A percentile compares a stretch with the other conserved stretches of the same genome.
These are phyloP conservation scores for Lecanicillium sp. DNA, from an alignment of 2,329 filamentous ascomycete species.

Conservation along the genomic window DNA sequence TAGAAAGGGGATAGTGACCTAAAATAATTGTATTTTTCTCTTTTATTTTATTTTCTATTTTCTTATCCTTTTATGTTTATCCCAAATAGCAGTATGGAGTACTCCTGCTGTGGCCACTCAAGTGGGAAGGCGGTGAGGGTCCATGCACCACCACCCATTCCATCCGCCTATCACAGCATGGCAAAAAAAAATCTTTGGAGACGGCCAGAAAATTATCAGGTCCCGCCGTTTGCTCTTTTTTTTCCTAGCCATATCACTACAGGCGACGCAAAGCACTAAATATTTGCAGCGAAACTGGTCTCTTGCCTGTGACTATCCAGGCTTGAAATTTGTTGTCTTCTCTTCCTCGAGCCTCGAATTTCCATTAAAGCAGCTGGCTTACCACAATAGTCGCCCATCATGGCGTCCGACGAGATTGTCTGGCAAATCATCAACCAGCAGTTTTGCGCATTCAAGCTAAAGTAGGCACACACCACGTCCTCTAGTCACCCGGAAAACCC, in stretches of 20 bases:
- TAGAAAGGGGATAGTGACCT: too few species aligned
- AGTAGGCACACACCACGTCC: slow-evolving; percentile 55
- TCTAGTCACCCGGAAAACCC: too few species aligned
- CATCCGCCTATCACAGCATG: slow-evolving; percentile 9
- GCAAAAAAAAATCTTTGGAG: slow-evolving; percentile 14
- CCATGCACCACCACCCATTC: slow-evolving; percentile 7
- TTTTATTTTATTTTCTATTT: too few species aligned
- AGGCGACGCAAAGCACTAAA: neutral
- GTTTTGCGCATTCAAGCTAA: slow-evolving; percentile 92
- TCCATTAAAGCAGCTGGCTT: neutral
- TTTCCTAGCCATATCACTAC: slow-evolving; percentile 6
- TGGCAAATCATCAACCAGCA: slow-evolving; percentile 96
- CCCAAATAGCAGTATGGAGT: too few species aligned
- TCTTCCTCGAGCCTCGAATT: slow-evolving; percentile 1
- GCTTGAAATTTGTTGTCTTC: slow-evolving; percentile 5
- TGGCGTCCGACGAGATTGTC: slow-evolving; percentile 93
- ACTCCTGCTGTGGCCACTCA: slow-evolving; percentile 5
- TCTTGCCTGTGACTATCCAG: too few species aligned
- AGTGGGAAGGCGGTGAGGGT: slow-evolving; percentile 15
- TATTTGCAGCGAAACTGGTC: too few species aligned
- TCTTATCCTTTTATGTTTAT: too few species aligned
- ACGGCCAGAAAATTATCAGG: slow-evolving; percentile 10
- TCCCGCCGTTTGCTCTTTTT: slow-evolving; percentile 12
- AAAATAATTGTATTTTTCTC: too few species aligned
- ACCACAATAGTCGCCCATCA: slow-evolving; percentile 27